Percentiles rank a stretch among this genome's conserved stretches.
Conservation (phyloP, 371 early-diverging fungal genomes). For the Mucor circinelloides region DNA sequence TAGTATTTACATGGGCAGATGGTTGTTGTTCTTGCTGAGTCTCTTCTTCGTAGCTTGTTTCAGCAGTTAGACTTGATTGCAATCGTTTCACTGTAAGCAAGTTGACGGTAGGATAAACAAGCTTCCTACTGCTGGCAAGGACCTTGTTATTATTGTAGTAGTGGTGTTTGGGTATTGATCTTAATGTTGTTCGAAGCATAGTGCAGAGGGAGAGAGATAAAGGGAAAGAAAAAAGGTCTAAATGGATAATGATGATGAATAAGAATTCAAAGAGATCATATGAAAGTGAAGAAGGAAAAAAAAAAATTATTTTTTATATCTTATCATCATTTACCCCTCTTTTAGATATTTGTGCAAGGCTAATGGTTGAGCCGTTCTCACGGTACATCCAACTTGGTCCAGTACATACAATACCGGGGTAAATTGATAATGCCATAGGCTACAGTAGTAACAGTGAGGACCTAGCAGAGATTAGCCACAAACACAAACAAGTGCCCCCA, state of each 20-base stretch:
- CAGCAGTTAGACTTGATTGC: background rate
- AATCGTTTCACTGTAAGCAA: background rate
- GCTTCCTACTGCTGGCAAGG: background rate
- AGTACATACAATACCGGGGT: background rate
- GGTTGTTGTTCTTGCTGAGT: background rate
- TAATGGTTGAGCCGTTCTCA: slow-evolving; percentile 2
- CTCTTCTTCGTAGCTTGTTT: background rate
- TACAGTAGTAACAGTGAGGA: background rate
- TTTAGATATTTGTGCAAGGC: slow-evolving; percentile 2
- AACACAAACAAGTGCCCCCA: background rate
- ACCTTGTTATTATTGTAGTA: background rate
- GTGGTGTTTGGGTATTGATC: background rate
- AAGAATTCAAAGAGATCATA: background rate
- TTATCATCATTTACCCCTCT: slow-evolving; percentile 1
- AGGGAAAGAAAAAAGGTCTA: background rate
- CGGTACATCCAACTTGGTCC: background rate
- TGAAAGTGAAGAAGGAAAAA: background rate
- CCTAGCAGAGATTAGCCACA: background rate
- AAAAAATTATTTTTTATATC: background rate
- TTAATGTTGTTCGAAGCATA: background rate
- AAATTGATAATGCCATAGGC: background rate
- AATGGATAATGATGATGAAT: background rate
- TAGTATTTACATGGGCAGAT: background rate
- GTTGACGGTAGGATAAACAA: background rate
- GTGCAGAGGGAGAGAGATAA: background rate